phyloP scores from a whole-genome alignment of 768 basidiomycete species.

The Calvatia gigantea region DNA sequence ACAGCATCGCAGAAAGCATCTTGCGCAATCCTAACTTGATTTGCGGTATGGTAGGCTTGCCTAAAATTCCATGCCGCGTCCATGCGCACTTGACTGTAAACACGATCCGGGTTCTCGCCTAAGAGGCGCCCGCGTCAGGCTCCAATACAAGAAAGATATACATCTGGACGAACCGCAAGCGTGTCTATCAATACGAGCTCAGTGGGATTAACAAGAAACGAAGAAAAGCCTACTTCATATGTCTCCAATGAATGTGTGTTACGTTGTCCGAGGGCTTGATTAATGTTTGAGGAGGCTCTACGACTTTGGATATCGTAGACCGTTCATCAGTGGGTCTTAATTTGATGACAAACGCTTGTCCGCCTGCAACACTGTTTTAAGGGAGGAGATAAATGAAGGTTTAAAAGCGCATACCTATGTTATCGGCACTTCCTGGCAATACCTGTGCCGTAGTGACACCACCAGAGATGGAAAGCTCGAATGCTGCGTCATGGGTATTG shows the following conservation, averaged over 20 bases:
- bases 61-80: slow-evolving; percentile 68
- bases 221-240: slow-evolving; percentile 59
- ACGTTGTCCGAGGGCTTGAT: slow-evolving; percentile 35
- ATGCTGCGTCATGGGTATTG: slow-evolving; percentile 71
- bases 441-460: slow-evolving; percentile 73
- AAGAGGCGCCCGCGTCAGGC: neutral
- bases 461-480: slow-evolving; percentile 56
- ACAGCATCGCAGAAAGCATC: slow-evolving; percentile 61
- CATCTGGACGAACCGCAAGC: slow-evolving; percentile 50
- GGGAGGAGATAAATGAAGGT: neutral
- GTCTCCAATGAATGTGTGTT: slow-evolving; percentile 53
- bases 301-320: slow-evolving; percentile 62
- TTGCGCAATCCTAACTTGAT: slow-evolving; percentile 61
- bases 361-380: slow-evolving; percentile 39
- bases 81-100: slow-evolving; percentile 52
- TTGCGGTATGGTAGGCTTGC: slow-evolving; percentile 66
- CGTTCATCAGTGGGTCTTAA: slow-evolving; percentile 65
- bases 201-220: neutral
- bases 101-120: slow-evolving; percentile 57
- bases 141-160: slow-evolving; percentile 14
- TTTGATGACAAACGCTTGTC: slow-evolving; percentile 79
- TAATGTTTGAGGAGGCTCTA: slow-evolving; percentile 66
- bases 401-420: slow-evolving; percentile 42
- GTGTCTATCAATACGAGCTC: slow-evolving; percentile 37
- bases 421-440: slow-evolving; percentile 66